Evolutionary conservation across 768 basidiomycete genomes (phyloP).

Genomic region (Leccinum rimulosum): DNA sequence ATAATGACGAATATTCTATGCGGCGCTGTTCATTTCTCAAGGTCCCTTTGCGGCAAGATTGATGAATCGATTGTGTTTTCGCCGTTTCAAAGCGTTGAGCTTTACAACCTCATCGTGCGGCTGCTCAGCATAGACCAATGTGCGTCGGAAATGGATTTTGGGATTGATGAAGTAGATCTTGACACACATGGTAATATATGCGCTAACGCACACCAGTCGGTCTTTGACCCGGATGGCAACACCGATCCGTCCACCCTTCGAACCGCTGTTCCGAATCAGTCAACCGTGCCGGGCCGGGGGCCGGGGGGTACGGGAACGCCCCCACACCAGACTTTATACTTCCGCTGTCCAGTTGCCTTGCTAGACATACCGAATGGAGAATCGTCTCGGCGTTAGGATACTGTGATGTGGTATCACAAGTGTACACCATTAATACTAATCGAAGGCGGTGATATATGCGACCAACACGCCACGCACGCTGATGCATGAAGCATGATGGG

Average conservation of each 20-base stretch:
- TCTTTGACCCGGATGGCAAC: background rate
- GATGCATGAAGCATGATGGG: background rate
- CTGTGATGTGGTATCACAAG: background rate
- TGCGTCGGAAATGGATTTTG: conserved; percentile 72
- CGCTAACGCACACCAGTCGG: background rate
- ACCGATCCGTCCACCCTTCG: background rate
- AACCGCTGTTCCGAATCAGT: background rate
- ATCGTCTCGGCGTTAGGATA: background rate
- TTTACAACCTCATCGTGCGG: conserved; percentile 78
- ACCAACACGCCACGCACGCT: background rate
- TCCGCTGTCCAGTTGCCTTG: background rate
- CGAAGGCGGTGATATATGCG: background rate
- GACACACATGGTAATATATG: background rate
- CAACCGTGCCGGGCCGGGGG: background rate
- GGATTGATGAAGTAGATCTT: conserved; percentile 48
- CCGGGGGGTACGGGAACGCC: background rate
- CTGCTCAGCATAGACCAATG: conserved; percentile 58
- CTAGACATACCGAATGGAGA: background rate
- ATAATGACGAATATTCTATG: conserved; percentile 74
- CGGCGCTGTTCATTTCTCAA: conserved; percentile 80
- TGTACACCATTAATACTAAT: background rate
- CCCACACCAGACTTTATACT: background rate
- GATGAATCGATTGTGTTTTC: conserved; percentile 47
- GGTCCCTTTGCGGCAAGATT: conserved; percentile 55
- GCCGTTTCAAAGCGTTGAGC: conserved; percentile 76